Conservation (phyloP, 2,329 filamentous ascomycete genomes). For the Microsporum audouinii region DNA sequence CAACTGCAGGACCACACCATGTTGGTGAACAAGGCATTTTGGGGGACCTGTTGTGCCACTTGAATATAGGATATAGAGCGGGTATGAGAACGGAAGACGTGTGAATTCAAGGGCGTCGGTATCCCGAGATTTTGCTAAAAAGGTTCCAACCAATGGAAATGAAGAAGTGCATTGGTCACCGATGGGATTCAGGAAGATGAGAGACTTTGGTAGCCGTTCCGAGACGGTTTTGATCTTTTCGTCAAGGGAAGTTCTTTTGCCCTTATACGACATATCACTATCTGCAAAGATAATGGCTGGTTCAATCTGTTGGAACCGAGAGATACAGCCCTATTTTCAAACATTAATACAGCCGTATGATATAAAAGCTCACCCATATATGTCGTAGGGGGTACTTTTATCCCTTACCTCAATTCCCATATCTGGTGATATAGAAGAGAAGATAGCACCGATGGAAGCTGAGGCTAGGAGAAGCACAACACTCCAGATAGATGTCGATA, state of each 20-base stretch:
- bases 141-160: constrained; percentile 22
- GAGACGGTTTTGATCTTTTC: constrained; percentile 25
- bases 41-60: constrained; percentile 36
- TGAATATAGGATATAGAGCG: constrained; percentile 36
- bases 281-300: constrained; percentile 34
- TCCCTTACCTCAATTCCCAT: constrained; percentile 26
- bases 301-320: constrained; percentile 31
- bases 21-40: constrained; percentile 37
- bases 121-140: constrained; percentile 23
- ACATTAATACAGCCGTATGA: not conserved
- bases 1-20: constrained; percentile 34
- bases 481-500: constrained; percentile 34
- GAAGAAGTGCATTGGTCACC: constrained; percentile 7
- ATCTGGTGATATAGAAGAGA: constrained; percentile 36
- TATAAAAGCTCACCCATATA: not conserved
- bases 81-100: constrained; percentile 31
- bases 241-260: constrained; percentile 24
- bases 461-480: constrained; percentile 34
- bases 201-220: constrained; percentile 17
- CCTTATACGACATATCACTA: constrained; percentile 31
- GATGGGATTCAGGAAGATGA: constrained; percentile 18
- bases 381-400: not conserved
- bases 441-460: constrained; percentile 35
- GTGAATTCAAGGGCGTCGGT: constrained; percentile 27
- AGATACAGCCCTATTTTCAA: constrained; percentile 21